Evolutionary conservation across 495 filamentous ascomycete species (phyloP).

Genomic region (Annulohypoxylon moriforme): DNA sequence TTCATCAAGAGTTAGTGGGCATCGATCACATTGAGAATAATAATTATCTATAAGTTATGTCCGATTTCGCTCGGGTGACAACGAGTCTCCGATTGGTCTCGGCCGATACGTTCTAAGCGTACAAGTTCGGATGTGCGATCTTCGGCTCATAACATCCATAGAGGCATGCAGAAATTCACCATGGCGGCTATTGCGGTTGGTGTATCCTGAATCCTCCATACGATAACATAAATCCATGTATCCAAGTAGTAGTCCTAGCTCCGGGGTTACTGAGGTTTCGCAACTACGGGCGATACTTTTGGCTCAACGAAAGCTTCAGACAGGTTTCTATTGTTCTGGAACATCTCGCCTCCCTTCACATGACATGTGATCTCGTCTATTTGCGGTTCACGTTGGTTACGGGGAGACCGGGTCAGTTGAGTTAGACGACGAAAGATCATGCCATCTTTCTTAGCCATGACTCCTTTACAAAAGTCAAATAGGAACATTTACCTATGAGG

Average conservation of each 20-base stretch:
- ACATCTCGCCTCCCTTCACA: not conserved
- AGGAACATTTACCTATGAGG: not conserved
- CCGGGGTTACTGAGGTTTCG: not conserved
- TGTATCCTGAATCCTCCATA: not conserved
- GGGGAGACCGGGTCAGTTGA: not conserved
- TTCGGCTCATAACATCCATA: not conserved
- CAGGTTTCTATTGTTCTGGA: not conserved
- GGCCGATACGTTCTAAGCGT: not conserved
- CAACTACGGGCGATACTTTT: not conserved
- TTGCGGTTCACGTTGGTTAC: not conserved
- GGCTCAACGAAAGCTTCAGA: not conserved
- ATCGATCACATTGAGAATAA: not conserved
- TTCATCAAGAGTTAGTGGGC: not conserved
- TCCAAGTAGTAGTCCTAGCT: not conserved
- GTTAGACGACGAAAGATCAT: not conserved
- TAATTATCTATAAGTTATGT: not conserved
- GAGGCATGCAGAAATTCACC: not conserved
- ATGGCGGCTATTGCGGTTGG: not conserved
- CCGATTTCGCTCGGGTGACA: not conserved
- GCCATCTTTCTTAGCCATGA: not conserved
- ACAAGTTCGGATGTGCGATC: not conserved
- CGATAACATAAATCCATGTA: not conserved
- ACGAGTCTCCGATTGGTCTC: not conserved
- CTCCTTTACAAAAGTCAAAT: not conserved
- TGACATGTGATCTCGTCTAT: not conserved